Evolutionary conservation across 352 stramenopile species (phyloP).

Genomic region (Thraustochytrium sp.): DNA sequence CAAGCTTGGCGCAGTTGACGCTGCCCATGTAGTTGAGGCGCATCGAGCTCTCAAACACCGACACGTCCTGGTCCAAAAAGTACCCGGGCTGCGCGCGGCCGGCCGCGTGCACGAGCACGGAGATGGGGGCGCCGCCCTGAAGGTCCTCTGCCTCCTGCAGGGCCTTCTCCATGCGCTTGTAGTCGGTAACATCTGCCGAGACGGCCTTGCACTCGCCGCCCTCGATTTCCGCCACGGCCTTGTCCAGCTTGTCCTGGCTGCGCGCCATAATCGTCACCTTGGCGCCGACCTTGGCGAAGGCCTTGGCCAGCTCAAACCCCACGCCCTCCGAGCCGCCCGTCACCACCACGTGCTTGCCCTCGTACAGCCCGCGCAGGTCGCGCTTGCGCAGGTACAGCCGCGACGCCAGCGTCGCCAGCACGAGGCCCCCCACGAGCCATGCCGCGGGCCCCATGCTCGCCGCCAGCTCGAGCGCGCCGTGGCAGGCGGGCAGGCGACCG

Average conservation of each 20-base stretch:
- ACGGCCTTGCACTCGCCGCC: background rate
- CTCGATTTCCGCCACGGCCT: slow-evolving; percentile 9
- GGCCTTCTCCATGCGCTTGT: slow-evolving; percentile 50
- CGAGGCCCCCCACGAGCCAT: background rate
- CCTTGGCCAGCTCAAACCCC: slow-evolving; percentile 36
- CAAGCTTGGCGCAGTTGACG: slow-evolving; percentile 61
- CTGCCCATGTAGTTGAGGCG: slow-evolving; percentile 63
- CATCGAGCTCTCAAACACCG: slow-evolving; percentile 56
- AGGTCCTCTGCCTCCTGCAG: slow-evolving; percentile 60
- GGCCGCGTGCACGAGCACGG: slow-evolving; percentile 60
- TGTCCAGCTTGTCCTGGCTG: slow-evolving; percentile 38
- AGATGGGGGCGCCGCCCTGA: slow-evolving; percentile 59
- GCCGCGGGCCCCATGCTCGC: background rate
- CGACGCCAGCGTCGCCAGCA: background rate
- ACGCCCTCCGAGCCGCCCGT: slow-evolving; percentile 39
- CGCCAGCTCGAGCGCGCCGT: background rate
- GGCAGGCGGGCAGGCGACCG: too few relatives aligned
- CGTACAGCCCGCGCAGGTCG: background rate
- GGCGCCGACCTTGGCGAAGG: background rate
- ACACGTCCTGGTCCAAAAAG: slow-evolving; percentile 65
- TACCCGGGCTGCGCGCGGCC: slow-evolving; percentile 54
- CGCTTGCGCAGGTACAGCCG: background rate
- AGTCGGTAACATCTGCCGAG: slow-evolving; percentile 47
- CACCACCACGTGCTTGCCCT: slow-evolving; percentile 38
- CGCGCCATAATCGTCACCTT: slow-evolving; percentile 44